phyloP scores from a whole-genome alignment of 495 filamentous ascomycete species.

The Terfezia boudieri region DNA sequence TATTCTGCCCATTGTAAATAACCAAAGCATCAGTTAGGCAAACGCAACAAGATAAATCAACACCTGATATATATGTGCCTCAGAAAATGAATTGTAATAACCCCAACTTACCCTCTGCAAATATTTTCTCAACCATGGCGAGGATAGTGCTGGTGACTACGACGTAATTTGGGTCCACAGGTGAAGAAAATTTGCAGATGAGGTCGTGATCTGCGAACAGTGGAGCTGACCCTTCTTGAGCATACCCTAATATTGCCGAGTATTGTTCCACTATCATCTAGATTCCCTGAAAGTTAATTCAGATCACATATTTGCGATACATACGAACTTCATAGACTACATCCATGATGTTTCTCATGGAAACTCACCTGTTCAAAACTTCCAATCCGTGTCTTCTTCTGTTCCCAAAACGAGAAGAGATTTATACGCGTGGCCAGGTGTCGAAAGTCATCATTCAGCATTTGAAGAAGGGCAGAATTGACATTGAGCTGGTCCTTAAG shows the following conservation, averaged over 20 bases:
- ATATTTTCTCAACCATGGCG: constrained; percentile 1
- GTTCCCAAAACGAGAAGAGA: constrained; percentile 31
- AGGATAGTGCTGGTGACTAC: constrained; percentile 19
- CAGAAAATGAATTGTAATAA: no score
- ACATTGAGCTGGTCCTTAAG: constrained; percentile 24
- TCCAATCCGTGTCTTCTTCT: constrained; percentile 19
- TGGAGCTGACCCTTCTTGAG: constrained; percentile 17
- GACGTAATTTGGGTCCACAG: constrained; percentile 22
- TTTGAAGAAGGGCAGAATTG: constrained; percentile 20
- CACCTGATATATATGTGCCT: no score
- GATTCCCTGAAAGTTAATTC: constrained; percentile 3
- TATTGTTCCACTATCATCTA: constrained; percentile 22
- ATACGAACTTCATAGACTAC: not conserved
- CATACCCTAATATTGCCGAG: constrained; percentile 24
- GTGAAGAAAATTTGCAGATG: constrained; percentile 25
- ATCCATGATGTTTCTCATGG: not conserved
- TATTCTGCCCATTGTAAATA: not conserved
- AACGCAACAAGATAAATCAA: no score
- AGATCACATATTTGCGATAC: constrained; percentile 2
- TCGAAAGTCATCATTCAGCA: constrained; percentile 30
- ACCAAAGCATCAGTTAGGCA: not conserved
- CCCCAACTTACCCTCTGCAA: not conserved
- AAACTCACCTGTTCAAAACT: not conserved
- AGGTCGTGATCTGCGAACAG: constrained; percentile 25
- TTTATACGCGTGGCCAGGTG: constrained; percentile 19